Base-by-base conservation (phyloP, 495 filamentous ascomycete species). In the Aspergillus bridgeri region DNA sequence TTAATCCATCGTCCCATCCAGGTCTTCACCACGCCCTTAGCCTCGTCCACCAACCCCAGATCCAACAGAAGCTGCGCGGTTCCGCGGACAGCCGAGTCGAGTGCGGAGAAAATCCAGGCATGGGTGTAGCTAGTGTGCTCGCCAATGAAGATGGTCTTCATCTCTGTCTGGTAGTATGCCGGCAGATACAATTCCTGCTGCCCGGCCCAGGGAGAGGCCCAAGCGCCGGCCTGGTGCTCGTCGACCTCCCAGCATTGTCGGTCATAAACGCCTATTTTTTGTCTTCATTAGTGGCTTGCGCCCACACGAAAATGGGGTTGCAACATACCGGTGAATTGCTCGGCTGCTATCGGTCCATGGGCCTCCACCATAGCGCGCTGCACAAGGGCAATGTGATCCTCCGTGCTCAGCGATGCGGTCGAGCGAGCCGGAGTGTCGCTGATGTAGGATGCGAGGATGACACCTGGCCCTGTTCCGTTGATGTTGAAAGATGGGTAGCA, bases 111-210 rank as follows among this genome's bases (percentile, higher is more conserved):
- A 48, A 89, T 88, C 86, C 86, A 89, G 5, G 85, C 85, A 64
- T 89, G 86, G n/a, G 86, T 89, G 68, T 86, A 89, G 48, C 80
- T 82, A 0, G 86, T 89, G 65, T 89, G 86, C 69, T 89, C 86
- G 17, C 86, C 86, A 5, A 89, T 74, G 51, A 89, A 89, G 42
- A 89, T 81, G 42, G 84, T 83, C 63, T 81, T 81, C 44, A 81
- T 78, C 64, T 88, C 83, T 0, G 86, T 89, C 67, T 87, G 77
- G 57, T 86, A 89, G 56, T 85, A 89, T 52, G 86, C 83, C 0
- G 87, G 87, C 17, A 89, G 69, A 65, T 86, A 89, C 51, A 89
- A 56, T 67, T 83, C 73, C 59, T 89, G 86, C 70, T 86, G 81
- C 0, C 86, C 86, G 1, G 81, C 65, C 1, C 66, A 59, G 8